Evolutionary conservation across 352 stramenopile species (phyloP).

Genomic region (Globisporangium nunn): DNA sequence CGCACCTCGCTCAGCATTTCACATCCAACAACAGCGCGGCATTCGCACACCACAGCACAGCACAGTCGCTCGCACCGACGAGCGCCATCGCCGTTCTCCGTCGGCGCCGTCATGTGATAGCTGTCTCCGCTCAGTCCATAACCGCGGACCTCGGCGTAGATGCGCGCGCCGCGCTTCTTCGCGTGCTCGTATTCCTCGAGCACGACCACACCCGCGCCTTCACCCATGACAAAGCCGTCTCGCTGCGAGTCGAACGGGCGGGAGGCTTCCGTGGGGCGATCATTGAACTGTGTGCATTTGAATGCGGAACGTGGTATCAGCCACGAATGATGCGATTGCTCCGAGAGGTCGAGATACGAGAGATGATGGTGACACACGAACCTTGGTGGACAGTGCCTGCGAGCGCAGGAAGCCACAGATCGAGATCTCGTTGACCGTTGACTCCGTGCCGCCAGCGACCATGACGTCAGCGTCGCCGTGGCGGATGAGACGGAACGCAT

Average conservation of each 20-base stretch:
- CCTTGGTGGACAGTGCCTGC: slow-evolving; percentile 91
- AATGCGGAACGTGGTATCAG: background rate
- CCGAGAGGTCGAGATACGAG: no score
- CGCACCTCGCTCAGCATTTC: background rate
- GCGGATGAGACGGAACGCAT: slow-evolving; percentile 89
- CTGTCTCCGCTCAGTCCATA: slow-evolving; percentile 95
- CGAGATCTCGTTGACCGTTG: slow-evolving; percentile 90
- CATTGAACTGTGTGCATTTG: slow-evolving; percentile 85
- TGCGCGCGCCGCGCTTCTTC: slow-evolving; percentile 86
- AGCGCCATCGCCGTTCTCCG: slow-evolving; percentile 61
- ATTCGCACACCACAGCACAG: background rate
- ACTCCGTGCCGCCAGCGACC: slow-evolving; percentile 94
- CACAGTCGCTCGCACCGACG: slow-evolving; percentile 19
- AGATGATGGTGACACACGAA: slow-evolving; percentile 7
- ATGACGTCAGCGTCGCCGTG: slow-evolving; percentile 92
- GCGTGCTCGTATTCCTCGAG: slow-evolving; percentile 89
- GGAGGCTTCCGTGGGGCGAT: slow-evolving; percentile 82
- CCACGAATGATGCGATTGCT: background rate
- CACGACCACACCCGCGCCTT: slow-evolving; percentile 65
- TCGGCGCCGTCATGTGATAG: slow-evolving; percentile 87
- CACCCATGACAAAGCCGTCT: slow-evolving; percentile 97
- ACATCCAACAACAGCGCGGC: slow-evolving; percentile 25
- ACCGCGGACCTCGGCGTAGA: slow-evolving; percentile 93
- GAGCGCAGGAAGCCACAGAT: slow-evolving; percentile 94
- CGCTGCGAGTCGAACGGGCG: slow-evolving; percentile 93